Percentiles rank a stretch among this genome's conserved stretches.
Conservation (phyloP, 495 filamentous ascomycete genomes). For the Penicillium argentinense region DNA sequence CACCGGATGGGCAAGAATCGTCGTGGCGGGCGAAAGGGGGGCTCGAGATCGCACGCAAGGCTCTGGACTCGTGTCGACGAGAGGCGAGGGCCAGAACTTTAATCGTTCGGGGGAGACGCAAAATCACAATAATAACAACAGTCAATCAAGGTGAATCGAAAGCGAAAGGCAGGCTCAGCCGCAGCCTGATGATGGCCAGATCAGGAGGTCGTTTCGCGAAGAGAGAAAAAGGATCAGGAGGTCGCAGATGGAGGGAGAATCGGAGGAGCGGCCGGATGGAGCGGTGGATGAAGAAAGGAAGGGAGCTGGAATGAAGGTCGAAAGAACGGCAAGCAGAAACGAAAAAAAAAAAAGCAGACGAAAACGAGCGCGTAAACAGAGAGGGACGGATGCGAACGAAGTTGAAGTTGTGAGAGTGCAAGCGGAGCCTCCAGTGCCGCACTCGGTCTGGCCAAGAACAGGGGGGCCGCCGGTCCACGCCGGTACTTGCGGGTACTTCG, state of each 20-base stretch:
- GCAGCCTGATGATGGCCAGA: constrained; percentile 32
- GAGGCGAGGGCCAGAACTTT: background rate
- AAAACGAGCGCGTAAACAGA: constrained; percentile 21
- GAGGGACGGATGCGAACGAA: constrained; percentile 25
- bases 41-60: constrained; percentile 23
- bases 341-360: constrained; percentile 7
- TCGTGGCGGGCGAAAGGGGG: constrained; percentile 21
- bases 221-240: constrained; percentile 1
- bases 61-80: constrained; percentile 6
- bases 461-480: constrained; percentile 5
- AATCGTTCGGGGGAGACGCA: no score
- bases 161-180: constrained; percentile 29
- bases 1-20: constrained; percentile 13
- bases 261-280: background rate
- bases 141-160: constrained; percentile 23
- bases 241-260: background rate
- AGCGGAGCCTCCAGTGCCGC: constrained; percentile 28
- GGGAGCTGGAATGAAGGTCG: background rate
- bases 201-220: constrained; percentile 21
- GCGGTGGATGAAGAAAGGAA: background rate
- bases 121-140: constrained; percentile 18
- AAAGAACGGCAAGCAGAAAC: background rate
- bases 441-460: constrained; percentile 28
- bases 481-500: background rate
- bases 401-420: constrained; percentile 12